Conservation (phyloP, 2,329 filamentous ascomycete genomes). For the Myotisia sp. region DNA sequence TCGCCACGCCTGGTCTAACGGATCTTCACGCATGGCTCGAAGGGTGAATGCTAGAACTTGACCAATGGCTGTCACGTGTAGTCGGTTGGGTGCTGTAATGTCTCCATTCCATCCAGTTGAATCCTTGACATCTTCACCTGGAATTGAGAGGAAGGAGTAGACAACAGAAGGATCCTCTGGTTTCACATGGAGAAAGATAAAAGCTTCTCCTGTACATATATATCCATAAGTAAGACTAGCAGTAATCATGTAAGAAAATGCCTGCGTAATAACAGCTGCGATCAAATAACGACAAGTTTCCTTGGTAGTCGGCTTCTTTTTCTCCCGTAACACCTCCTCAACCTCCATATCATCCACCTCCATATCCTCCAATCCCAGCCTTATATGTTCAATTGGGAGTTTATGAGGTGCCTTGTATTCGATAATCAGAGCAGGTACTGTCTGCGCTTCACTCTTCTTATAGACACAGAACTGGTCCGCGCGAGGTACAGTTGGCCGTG, state of each 20-base stretch:
- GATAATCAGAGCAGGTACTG: conserved; percentile 18
- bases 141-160: conserved; percentile 22
- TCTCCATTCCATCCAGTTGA: conserved; percentile 13
- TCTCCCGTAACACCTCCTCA: conserved; percentile 24
- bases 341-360: conserved; percentile 32
- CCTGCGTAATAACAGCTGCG: conserved; percentile 34
- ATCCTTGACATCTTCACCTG: conserved; percentile 18
- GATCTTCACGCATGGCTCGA: conserved; percentile 14
- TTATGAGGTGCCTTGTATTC: conserved; percentile 39
- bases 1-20: conserved; percentile 13
- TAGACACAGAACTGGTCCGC: conserved; percentile 26
- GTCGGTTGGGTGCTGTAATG: conserved; percentile 10
- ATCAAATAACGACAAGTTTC: conserved; percentile 27
- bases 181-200: conserved; percentile 31
- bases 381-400: conserved; percentile 30
- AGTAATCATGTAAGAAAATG: conserved; percentile 38
- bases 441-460: conserved; percentile 14
- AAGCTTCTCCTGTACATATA: conserved; percentile 31
- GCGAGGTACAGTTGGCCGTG: conserved; percentile 13
- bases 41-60: conserved; percentile 22
- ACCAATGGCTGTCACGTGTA: conserved; percentile 21
- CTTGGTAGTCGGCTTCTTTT: conserved; percentile 20
- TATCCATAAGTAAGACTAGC: conserved; percentile 32
- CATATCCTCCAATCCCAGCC: conserved; percentile 29
- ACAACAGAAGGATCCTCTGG: conserved; percentile 18